A percentile compares a stretch with the other conserved stretches of the same genome.
phyloP scores from a whole-genome alignment of 2,329 filamentous ascomycete genomes.

The Nemania sp. region DNA sequence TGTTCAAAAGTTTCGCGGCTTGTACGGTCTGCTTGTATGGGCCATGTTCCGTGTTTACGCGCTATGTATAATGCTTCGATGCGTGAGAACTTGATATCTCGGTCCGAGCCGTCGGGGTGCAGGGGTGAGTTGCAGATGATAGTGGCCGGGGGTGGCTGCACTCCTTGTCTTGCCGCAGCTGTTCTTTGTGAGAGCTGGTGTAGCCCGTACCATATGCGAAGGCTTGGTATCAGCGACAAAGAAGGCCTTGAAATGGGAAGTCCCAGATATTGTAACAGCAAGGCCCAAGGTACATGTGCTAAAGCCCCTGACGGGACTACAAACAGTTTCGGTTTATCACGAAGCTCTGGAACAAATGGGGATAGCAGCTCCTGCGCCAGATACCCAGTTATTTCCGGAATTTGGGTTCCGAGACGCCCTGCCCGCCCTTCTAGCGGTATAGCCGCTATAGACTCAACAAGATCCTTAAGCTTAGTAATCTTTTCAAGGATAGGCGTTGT shows the following conservation, averaged over 20 bases:
- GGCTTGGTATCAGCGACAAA: conserved; percentile 22
- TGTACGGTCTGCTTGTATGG: conserved; percentile 13
- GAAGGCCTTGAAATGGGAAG: conserved; percentile 5
- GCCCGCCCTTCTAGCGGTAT: not conserved
- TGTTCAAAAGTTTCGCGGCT: conserved; percentile 14
- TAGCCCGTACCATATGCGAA: conserved; percentile 23
- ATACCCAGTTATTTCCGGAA: conserved; percentile 4
- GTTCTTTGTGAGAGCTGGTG: conserved; percentile 13
- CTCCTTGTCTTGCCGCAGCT: not conserved
- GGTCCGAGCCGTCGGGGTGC: conserved; percentile 10
- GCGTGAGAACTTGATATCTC: conserved; percentile 21
- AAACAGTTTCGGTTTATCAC: conserved; percentile 10
- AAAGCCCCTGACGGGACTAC: conserved; percentile 20
- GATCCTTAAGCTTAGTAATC: conserved; percentile 11
- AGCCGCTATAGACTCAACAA: conserved; percentile 11
- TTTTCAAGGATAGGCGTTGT: conserved; percentile 13
- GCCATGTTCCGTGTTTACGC: conserved; percentile 15
- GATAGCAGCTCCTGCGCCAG: conserved; percentile 8
- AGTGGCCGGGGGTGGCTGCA: conserved; percentile 6
- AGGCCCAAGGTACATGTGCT: conserved; percentile 19
- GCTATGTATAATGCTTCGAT: conserved; percentile 21
- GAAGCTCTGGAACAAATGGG: conserved; percentile 15
- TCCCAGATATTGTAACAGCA: conserved; percentile 11
- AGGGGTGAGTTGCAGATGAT: conserved; percentile 19
- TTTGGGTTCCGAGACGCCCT: conserved; percentile 7